A percentile compares a stretch with the other conserved stretches of the same genome.
Conservation (phyloP, 2,329 filamentous ascomycete genomes). For the Fusarium chlamydosporum region DNA sequence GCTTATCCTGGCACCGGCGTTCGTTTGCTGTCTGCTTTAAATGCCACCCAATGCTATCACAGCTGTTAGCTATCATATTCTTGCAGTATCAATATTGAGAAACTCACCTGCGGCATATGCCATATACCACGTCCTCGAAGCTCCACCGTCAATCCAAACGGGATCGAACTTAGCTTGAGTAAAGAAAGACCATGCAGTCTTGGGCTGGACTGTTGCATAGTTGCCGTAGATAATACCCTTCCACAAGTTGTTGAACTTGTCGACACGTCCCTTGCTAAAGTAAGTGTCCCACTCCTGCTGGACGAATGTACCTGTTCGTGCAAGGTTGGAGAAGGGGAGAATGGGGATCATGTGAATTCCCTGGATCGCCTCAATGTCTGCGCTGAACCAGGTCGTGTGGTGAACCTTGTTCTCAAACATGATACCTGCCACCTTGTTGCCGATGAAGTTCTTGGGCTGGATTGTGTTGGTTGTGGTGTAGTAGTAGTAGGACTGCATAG, state of each 20-base stretch:
- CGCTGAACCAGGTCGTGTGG: slow-evolving; percentile 90
- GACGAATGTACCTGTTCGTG: slow-evolving; percentile 78
- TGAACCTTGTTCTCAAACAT: slow-evolving; percentile 97
- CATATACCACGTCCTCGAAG: slow-evolving; percentile 87
- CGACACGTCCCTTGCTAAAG: slow-evolving; percentile 77
- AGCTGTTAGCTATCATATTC: slow-evolving; percentile 32
- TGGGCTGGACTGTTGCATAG: slow-evolving; percentile 81
- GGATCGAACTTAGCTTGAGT: slow-evolving; percentile 73
- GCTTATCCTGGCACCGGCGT: slow-evolving; percentile 14
- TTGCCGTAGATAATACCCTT: slow-evolving; percentile 87
- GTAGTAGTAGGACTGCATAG: slow-evolving; percentile 85
- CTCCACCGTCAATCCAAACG: slow-evolving; percentile 83
- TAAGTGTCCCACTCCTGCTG: slow-evolving; percentile 84
- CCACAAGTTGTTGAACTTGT: slow-evolving; percentile 82
- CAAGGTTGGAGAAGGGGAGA: slow-evolving; percentile 75
- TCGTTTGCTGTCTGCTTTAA: slow-evolving; percentile 18
- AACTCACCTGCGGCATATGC: slow-evolving; percentile 80
- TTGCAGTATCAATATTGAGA: not conserved
- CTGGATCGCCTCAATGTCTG: slow-evolving; percentile 77
- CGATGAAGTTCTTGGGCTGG: slow-evolving; percentile 82
- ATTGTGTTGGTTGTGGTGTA: slow-evolving; percentile 77
- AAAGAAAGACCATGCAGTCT: slow-evolving; percentile 81
- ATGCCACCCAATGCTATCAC: slow-evolving; percentile 43
- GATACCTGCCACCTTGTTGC: slow-evolving; percentile 80
- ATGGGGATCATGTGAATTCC: slow-evolving; percentile 89